Percentiles rank a stretch among this genome's conserved stretches.
These are phyloP conservation scores for Haematococcus lacustris DNA, from an alignment of 139 green algal genomes.

Conservation along the genomic window DNA sequence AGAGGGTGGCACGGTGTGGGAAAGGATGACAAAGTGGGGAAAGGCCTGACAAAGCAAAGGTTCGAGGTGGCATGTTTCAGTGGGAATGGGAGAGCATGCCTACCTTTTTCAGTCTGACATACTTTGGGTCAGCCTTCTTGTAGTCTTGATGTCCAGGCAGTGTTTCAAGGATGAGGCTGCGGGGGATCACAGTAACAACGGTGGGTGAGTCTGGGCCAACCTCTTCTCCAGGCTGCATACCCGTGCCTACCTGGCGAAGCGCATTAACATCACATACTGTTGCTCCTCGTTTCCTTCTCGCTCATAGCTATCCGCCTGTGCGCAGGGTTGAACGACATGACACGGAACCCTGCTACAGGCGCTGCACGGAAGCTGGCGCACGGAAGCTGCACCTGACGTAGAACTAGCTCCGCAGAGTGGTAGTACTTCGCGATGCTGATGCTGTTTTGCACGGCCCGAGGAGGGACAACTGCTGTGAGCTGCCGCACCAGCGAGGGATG, in stretches of 20 bases:
- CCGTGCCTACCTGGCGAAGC: conserved; percentile 50
- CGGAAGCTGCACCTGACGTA: conserved; percentile 44
- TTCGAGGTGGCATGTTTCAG: background rate
- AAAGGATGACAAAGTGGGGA: background rate
- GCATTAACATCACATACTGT: conserved; percentile 78
- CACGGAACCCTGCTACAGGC: too few species aligned
- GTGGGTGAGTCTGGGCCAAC: background rate
- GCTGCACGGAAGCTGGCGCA: background rate
- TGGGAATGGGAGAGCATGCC: background rate
- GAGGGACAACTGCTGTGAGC: too few species aligned
- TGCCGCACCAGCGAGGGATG: too few species aligned
- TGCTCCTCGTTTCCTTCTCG: conserved; percentile 49
- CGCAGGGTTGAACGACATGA: background rate
- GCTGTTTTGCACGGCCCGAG: too few species aligned
- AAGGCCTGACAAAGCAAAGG: background rate
- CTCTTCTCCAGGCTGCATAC: background rate
- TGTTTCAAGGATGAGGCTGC: conserved; percentile 71
- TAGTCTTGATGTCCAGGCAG: conserved; percentile 62
- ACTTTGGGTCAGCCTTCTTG: conserved; percentile 15
- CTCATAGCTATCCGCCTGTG: conserved; percentile 60
- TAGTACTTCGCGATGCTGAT: conserved; percentile 57
- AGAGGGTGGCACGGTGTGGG: background rate
- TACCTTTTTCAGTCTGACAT: conserved; percentile 37
- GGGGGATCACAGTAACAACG: background rate
- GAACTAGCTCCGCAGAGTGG: conserved; percentile 36